Conservation (phyloP, 352 stramenopile genomes). For the Phytopythium boreale region DNA sequence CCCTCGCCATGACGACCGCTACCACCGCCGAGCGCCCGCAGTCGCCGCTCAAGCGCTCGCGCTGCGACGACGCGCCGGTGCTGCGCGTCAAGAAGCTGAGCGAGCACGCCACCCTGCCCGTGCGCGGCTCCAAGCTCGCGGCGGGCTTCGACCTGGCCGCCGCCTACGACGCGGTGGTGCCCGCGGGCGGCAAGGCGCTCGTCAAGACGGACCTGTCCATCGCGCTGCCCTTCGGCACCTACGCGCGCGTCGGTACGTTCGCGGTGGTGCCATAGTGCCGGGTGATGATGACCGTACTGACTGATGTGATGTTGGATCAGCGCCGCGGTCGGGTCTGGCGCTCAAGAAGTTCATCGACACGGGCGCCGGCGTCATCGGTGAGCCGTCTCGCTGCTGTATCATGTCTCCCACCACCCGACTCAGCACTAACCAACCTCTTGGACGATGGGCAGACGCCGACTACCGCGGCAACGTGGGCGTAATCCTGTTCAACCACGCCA, state of each 20-base stretch:
- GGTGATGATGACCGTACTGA: neutral
- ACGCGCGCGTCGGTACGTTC: constrained; percentile 83
- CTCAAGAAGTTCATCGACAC: constrained; percentile 98
- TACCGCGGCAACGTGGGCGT: constrained; percentile 98
- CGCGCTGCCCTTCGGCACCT: constrained; percentile 93
- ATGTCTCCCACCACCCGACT: neutral
- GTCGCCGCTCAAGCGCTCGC: constrained; percentile 22
- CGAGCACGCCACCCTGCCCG: constrained; percentile 75
- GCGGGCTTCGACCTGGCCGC: constrained; percentile 84
- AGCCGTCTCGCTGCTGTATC: neutral
- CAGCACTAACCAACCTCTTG: neutral
- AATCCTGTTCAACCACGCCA: constrained; percentile 98
- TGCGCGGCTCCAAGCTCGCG: constrained; percentile 68
- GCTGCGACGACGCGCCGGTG: constrained; percentile 23
- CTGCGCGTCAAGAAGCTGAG: constrained; percentile 86
- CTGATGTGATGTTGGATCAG: constrained; percentile 2
- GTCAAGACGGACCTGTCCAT: constrained; percentile 97
- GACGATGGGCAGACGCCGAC: constrained; percentile 83
- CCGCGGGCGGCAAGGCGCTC: constrained; percentile 90
- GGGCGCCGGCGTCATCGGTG: constrained; percentile 95
- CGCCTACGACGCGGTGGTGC: constrained; percentile 88
- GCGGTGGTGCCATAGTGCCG: neutral
- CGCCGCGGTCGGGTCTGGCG: constrained; percentile 92
- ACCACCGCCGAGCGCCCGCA: constrained; percentile 9
- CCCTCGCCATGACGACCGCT: neutral